Evolutionary conservation across 176 grass and related monocot species (phyloP).

Genomic region (Melocanna baccifera): DNA sequence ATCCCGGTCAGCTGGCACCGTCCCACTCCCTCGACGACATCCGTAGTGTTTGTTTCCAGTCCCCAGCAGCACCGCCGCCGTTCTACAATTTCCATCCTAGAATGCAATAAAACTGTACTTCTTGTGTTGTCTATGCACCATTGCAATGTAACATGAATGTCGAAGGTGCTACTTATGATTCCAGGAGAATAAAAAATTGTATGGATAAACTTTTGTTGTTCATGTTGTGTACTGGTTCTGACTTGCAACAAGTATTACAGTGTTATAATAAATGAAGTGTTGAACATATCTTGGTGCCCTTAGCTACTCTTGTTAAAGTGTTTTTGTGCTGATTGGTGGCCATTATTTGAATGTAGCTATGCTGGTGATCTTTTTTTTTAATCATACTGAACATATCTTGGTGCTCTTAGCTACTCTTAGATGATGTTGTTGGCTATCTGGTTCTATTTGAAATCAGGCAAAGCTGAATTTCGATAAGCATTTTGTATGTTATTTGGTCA

Average conservation of each 20-base stretch:
- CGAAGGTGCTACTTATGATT: neutral
- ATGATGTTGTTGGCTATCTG: no score
- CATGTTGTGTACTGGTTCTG: slow-evolving; percentile 14
- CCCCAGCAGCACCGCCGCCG: no score
- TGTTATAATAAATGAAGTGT: neutral
- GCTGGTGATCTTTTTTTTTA: neutral
- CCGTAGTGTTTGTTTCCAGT: no score
- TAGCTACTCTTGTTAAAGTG: neutral
- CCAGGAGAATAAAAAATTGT: slow-evolving; percentile 14
- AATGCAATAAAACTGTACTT: slow-evolving; percentile 3
- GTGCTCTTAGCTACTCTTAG: no score
- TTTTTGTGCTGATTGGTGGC: neutral
- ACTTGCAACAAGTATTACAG: neutral
- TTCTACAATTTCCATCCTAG: neutral
- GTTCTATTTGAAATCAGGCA: no score
- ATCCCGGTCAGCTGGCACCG: no score
- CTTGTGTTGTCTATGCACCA: neutral
- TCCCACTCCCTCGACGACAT: no score
- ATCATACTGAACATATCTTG: neutral
- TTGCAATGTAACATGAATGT: neutral
- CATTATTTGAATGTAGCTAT: neutral
- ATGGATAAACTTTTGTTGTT: neutral
- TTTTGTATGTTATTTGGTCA: no score
- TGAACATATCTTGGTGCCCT: neutral
- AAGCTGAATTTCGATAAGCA: no score